phyloP scores from a whole-genome alignment of 2,329 filamentous ascomycete species.

The Aspergillus viridinutans region DNA sequence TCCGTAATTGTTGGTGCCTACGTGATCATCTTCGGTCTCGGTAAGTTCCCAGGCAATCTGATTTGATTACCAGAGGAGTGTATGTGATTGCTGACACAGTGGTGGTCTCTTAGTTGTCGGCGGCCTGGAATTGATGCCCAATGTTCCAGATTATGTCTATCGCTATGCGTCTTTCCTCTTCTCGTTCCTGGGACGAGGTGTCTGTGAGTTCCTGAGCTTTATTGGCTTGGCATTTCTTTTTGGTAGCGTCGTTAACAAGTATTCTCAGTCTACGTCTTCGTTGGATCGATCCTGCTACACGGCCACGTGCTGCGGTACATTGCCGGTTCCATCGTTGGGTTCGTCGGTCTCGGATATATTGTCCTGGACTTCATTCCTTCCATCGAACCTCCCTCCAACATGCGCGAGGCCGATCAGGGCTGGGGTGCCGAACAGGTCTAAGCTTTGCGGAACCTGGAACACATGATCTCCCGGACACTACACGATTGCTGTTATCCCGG shows the following conservation, averaged over 20 bases:
- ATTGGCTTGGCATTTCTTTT: background rate
- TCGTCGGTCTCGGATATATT: conserved; percentile 74
- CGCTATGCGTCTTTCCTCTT: conserved; percentile 97
- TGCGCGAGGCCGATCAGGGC: conserved; percentile 71
- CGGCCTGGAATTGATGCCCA: conserved; percentile 71
- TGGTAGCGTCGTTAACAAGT: background rate
- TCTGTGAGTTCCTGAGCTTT: conserved; percentile 65
- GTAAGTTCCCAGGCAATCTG: conserved; percentile 48
- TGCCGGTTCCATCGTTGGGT: conserved; percentile 70
- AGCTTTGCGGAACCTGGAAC: conserved; percentile 7
- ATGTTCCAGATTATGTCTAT: conserved; percentile 87
- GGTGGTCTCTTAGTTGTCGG: conserved; percentile 54
- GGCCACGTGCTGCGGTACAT: conserved; percentile 64
- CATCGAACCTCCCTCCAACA: conserved; percentile 75
- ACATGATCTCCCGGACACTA: background rate
- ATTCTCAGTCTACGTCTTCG: conserved; percentile 85
- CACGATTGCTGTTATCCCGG: background rate
- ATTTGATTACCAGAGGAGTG: background rate
- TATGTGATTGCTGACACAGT: conserved; percentile 18
- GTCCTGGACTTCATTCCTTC: conserved; percentile 72
- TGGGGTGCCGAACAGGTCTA: conserved; percentile 77
- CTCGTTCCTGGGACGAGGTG: conserved; percentile 90
- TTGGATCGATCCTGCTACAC: conserved; percentile 79
- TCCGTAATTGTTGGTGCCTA: conserved; percentile 77
- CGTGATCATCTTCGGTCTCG: conserved; percentile 83